A percentile compares a stretch with the other conserved stretches of the same genome.
These are phyloP conservation scores for Candida sanyiensis DNA, from an alignment of 805 yeast genomes.

Conservation along the genomic window DNA sequence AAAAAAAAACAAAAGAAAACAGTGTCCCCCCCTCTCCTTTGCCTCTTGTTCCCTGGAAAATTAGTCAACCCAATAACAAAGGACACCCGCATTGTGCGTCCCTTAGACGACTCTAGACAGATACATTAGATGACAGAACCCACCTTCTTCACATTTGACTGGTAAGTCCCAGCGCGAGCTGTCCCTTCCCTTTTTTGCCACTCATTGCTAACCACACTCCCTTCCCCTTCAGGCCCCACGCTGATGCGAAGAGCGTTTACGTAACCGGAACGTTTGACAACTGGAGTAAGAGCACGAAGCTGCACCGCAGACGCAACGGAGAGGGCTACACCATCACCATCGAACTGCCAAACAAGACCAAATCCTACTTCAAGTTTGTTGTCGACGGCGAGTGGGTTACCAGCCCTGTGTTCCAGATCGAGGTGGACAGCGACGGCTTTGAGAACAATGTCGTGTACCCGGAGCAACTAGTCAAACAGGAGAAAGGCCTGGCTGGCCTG, in stretches of 20 bases:
- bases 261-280: slow-evolving; percentile 58
- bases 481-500: neutral
- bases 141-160: slow-evolving; percentile 11
- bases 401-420: slow-evolving; percentile 33
- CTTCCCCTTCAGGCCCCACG: slow-evolving; percentile 25
- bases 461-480: slow-evolving; percentile 21
- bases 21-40: no score
- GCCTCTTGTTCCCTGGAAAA: no score
- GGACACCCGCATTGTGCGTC: no score
- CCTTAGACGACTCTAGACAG: no score
- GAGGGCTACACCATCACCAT: slow-evolving; percentile 39
- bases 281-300: slow-evolving; percentile 44
- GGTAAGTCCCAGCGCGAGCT: slow-evolving; percentile 8
- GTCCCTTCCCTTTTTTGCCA: neutral
- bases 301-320: slow-evolving; percentile 35
- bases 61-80: no score
- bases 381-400: slow-evolving; percentile 55
- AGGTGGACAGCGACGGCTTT: slow-evolving; percentile 39
- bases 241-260: slow-evolving; percentile 35
- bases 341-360: slow-evolving; percentile 33
- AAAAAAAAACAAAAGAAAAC: no score
- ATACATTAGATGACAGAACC: slow-evolving; percentile 1
- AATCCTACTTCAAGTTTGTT: slow-evolving; percentile 45
- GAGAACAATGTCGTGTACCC: slow-evolving; percentile 46
- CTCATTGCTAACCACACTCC: neutral